Percentiles rank a stretch among this genome's conserved stretches.
These are phyloP conservation scores for Daldinia eschscholtzii DNA, from an alignment of 2,329 filamentous ascomycete genomes.

Conservation along the genomic window DNA sequence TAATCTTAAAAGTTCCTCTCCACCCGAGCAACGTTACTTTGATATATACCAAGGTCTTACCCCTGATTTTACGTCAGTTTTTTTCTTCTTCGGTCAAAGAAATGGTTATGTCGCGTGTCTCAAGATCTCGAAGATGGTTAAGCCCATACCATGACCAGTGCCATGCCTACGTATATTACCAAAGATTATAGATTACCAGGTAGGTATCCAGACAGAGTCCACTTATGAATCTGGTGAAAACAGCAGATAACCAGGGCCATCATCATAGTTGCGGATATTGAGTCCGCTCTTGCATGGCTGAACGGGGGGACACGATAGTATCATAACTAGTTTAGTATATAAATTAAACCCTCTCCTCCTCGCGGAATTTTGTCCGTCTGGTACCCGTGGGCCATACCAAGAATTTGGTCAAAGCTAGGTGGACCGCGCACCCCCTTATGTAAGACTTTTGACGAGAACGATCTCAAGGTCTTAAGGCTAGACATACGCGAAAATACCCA, in stretches of 20 bases:
- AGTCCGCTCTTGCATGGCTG: slow-evolving; percentile 32
- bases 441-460: not conserved
- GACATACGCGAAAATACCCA: not conserved
- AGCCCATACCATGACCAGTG: not conserved
- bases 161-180: slow-evolving; percentile 8
- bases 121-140: slow-evolving; percentile 12
- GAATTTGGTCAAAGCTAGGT: slow-evolving; percentile 6
- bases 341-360: not conserved
- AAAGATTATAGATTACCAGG: not conserved
- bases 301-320: not conserved
- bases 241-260: slow-evolving; percentile 5
- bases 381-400: slow-evolving; percentile 1
- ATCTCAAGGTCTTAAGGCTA: slow-evolving; percentile 4
- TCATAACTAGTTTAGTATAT: slow-evolving; percentile 4
- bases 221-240: slow-evolving; percentile 4
- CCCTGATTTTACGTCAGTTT: slow-evolving; percentile 6
- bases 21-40: slow-evolving; percentile 11
- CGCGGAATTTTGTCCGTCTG: slow-evolving; percentile 5
- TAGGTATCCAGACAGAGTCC: not conserved
- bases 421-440: not conserved
- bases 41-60: slow-evolving; percentile 6
- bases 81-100: not conserved
- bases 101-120: slow-evolving; percentile 9
- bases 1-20: slow-evolving; percentile 16
- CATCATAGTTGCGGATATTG: slow-evolving; percentile 37